Percentiles rank a stretch among this genome's conserved stretches.
phyloP scores from a whole-genome alignment of 306 rosid species.

The Castanea sativa region DNA sequence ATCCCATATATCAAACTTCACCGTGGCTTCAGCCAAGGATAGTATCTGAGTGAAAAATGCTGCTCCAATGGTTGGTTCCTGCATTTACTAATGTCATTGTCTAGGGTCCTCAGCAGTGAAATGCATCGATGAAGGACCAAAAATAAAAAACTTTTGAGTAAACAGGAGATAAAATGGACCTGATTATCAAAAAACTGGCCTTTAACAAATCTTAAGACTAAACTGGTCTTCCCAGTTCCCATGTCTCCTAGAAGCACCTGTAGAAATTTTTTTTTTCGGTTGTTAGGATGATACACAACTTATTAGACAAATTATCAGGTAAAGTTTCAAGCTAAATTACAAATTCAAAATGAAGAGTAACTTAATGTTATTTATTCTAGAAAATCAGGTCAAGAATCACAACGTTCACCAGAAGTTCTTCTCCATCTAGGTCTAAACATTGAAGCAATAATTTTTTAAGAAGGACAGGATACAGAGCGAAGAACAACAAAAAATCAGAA shows the following conservation, averaged over 20 bases:
- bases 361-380: background rate
- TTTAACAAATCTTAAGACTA: conserved; percentile 80
- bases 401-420: background rate
- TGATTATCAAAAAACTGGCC: conserved; percentile 71
- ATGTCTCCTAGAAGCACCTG: conserved; percentile 58
- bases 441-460: background rate
- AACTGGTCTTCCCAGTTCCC: conserved; percentile 62
- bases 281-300: background rate
- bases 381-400: background rate
- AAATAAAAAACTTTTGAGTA: conserved; percentile 3
- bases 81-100: conserved; percentile 15
- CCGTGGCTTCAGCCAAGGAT: conserved; percentile 75
- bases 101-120: conserved; percentile 3
- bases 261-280: background rate
- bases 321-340: background rate
- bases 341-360: background rate
- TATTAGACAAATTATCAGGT: background rate
- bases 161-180: conserved; percentile 34
- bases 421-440: background rate
- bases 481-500: background rate
- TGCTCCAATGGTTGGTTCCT: conserved; percentile 96
- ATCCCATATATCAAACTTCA: conserved; percentile 95
- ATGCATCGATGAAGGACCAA: background rate
- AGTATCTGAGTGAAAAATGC: conserved; percentile 87
- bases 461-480: background rate